Evolutionary conservation across 2,329 filamentous ascomycete species (phyloP).

Genomic region (Aspergillus proliferans): DNA sequence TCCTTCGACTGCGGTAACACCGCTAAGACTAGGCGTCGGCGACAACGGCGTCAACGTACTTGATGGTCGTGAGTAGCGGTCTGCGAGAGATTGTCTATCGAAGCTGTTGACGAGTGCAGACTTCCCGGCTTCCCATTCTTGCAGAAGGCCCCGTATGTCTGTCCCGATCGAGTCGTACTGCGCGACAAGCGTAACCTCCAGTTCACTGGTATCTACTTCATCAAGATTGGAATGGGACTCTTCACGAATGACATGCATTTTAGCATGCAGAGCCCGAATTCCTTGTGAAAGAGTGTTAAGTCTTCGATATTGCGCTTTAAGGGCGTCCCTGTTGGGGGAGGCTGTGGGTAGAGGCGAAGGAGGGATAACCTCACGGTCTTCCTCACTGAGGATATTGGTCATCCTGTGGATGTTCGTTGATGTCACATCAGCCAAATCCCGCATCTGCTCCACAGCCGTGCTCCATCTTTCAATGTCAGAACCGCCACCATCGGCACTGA

Average conservation of each 20-base stretch:
- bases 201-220: slow-evolving; percentile 61
- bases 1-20: slow-evolving; percentile 47
- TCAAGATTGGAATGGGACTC: slow-evolving; percentile 77
- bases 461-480: slow-evolving; percentile 74
- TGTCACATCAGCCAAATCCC: slow-evolving; percentile 57
- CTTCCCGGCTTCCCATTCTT: slow-evolving; percentile 83
- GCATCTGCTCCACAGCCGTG: slow-evolving; percentile 68
- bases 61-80: slow-evolving; percentile 51
- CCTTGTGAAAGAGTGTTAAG: slow-evolving; percentile 83
- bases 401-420: slow-evolving; percentile 59
- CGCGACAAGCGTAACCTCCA: slow-evolving; percentile 70
- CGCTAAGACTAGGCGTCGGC: slow-evolving; percentile 41
- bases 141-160: slow-evolving; percentile 72
- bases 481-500: slow-evolving; percentile 74
- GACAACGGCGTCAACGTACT: slow-evolving; percentile 41
- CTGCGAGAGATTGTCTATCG: slow-evolving; percentile 64
- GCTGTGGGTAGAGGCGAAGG: slow-evolving; percentile 56
- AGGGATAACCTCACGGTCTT: slow-evolving; percentile 60
- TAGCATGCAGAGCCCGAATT: slow-evolving; percentile 86
- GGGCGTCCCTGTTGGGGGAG: slow-evolving; percentile 72
- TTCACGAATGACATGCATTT: slow-evolving; percentile 84
- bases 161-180: slow-evolving; percentile 94
- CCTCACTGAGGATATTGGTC: slow-evolving; percentile 65
- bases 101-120: slow-evolving; percentile 75
- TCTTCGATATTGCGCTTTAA: slow-evolving; percentile 81